Evolutionary conservation across 2,329 filamentous ascomycete species (phyloP), one percentile per base, ranked within the genome.

Genomic region (Mycosphaerella sp.): DNA sequence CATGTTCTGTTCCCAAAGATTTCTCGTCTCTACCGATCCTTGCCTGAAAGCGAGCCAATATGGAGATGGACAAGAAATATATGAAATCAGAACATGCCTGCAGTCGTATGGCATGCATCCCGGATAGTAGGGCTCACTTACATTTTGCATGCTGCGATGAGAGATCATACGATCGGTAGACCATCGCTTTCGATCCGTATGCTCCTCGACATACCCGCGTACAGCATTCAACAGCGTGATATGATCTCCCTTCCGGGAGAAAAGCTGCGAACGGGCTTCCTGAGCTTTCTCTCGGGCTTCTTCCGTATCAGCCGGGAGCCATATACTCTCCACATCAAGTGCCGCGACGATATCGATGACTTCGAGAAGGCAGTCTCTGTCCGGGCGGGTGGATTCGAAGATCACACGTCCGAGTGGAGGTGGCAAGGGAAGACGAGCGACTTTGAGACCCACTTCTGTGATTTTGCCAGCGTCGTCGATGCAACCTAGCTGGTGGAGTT

Each of bases 371-470:
- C 90, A 95, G 62, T 87, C 82, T 46, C 80, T 80, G 41, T 85
- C 81, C 0, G 85, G 80, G 6, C 80, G 80, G 0, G 85, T 82
- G 0, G 91, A 88, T 41, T 89, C 88, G 14, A 98, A 76, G 0
- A 98, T 76, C 1, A 95, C 89, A 1, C 90, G 82, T 0, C 86
- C 90, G 7, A 95, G 81, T 0, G 86, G 81, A 0, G 89, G 89
- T 0, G 89, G 84, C 1, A 98, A 79, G 0, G 93, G 93, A 21
- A 97, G 82, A 38, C 83, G 80, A 0, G 92, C 87, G 70, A 98
- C 90, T 51, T 85, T 85, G 42, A 78, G 76, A 1, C 93, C 93
- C 14, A 82, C 76, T 0, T 80, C 73, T 4, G 86, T 96, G 65
- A 98, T 89, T 1, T 75, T 74, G 5, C 89, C 90, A 6, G 81